Evolutionary conservation across 192 early-diverging fungal genomes (phyloP), one percentile per base, ranked within the genome.

Genomic region (Coemansia sp.): DNA sequence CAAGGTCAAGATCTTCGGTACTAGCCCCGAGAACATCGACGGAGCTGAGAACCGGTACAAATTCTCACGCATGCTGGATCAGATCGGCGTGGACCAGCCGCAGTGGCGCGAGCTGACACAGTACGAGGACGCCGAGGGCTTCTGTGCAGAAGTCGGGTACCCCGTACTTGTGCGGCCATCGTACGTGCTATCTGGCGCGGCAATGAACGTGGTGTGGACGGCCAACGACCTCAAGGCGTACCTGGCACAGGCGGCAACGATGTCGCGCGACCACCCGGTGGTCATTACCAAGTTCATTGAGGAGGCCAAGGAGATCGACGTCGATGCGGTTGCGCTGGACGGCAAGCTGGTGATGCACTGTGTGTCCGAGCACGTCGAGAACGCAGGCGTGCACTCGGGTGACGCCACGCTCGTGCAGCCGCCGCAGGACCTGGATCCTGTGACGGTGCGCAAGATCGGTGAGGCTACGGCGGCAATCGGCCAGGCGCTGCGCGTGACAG

Each of bases 211-310:
- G 4, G 93, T 95, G 19, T 89, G 90, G 72, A 92, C 94, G 14
- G 71, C 83, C 40, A 88, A 89, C 29, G 94, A 97, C 66, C 84
- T 99, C 63, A 75, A 86, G 59, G 87, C 84, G 69, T 98, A 93
- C 76, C 85, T 99, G 53, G 84, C 87, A 35, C 88, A 96, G 76
- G 97, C 97, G 17, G 90, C 90, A 33, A 91, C 89, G 19, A 92
- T 99, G 63, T 96, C 94, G 55, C 88, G 91, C 66, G 93, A 96
- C 20, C 86, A 94, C 69, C 97, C 97, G 3, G 95, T 99, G 15
- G 97, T 99, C 17, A 96, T 99, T 65, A 88, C 95, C 62, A 97
- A 99, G 88, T 97, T 92, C 69, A 99, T 99, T 72, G 92, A 95
- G 68, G 94, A 94, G 61, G 97, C 97, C 48, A 94, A 96, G 84